Base-by-base conservation (phyloP, 1,284 basidiomycete genomes). In the Cerioporus squamosus region DNA sequence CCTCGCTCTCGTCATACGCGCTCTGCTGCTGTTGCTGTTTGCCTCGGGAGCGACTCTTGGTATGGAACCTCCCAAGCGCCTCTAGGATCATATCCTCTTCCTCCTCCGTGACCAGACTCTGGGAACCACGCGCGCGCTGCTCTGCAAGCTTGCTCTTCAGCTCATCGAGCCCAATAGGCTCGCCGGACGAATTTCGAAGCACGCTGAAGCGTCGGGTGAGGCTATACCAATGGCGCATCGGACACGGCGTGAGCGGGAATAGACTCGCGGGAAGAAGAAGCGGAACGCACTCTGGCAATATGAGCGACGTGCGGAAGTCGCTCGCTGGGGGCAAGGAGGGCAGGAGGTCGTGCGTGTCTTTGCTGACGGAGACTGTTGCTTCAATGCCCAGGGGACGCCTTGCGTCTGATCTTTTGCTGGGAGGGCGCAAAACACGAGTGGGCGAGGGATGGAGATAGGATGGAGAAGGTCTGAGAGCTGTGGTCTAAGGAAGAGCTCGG, bases 31-130 rank as follows among this genome's bases (percentile, higher is more conserved):
- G 45, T 22, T 45, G 48, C 39, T 51, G 38, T 23, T 63, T 60
- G 33, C 44, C 57, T 47, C 60, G 50, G 20, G 66, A 46, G 42
- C 60, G 62, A 48, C 44, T 62, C 63, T 61, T 59, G 54, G 81
- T 75, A 59, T 85, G 84, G 43, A 89, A 77, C 54, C 79, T 74
- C 43, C 84, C 83, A 51, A 93, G 76, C 29, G 86, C 87, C 74
- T 90, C 87, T 55, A 93, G 74, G 63, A 93, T 80, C 85, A 93
- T 90, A 60, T 89, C 86, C 75, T 92, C 89, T 70, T 93, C 91
- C 68, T 87, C 88, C 74, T 91, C 88, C 46, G 87, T 82, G 45
- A 93, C 82, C 59, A 85, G 84, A 67, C 87, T 82, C 61, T 80
- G 78, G 18, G 79, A 81, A 12, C 90, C 89, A 63, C 82, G 80